Base-by-base conservation (phyloP, 108 stramenopile genomes). In the Skeletonema potamos region DNA sequence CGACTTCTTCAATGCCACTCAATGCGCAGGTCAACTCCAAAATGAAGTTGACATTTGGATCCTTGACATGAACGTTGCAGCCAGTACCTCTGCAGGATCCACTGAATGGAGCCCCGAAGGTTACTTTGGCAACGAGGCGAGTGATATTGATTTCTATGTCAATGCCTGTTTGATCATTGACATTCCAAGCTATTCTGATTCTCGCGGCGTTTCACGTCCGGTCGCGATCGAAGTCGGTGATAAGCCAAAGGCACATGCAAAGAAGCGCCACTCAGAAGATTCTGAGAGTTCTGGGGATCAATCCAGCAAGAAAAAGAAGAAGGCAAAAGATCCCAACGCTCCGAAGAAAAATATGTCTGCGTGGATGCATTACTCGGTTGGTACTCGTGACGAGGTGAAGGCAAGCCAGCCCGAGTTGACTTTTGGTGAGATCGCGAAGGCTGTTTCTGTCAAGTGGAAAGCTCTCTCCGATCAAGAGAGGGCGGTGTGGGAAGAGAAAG, bases 401-500 rank as follows among this genome's bases (percentile, higher is more conserved):
- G 80, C 78, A 41, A 82, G 78, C 34, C 85, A 91, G 51, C 92
- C 92, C 11, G 86, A 89, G 13, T 82, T 86, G n/a, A 51, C 34
- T 18, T 91, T 93, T 48, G 92, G 88, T 54, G 83, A 88, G 24
- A 88, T 91, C 30, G 87, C 89, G 0, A 75, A 88, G 28, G 65
- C 82, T 32, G 87, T 93, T 55, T 88, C 88, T 18, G 75, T 62
- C 4, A 56, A 79, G 15, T 93, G 87, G 87, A 93, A 93, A 86
- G 77, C 63, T 15, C 73, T 93, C 6, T 36, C 82, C 36, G 80
- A 60, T 4, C 76, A 85, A n/a, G 89, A 90, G 66, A 61, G 82
- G 9, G 73, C 77, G 46, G 71, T 74, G 20, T 93, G 87, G 87
- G 86, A 93, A 2, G 61, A 67, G 55, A 90, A 86, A 70, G 92